Percentiles rank a stretch among this genome's conserved stretches.
Evolutionary conservation across 169 alveolate species (phyloP).

Genomic region (Plasmodium vivax): DNA sequence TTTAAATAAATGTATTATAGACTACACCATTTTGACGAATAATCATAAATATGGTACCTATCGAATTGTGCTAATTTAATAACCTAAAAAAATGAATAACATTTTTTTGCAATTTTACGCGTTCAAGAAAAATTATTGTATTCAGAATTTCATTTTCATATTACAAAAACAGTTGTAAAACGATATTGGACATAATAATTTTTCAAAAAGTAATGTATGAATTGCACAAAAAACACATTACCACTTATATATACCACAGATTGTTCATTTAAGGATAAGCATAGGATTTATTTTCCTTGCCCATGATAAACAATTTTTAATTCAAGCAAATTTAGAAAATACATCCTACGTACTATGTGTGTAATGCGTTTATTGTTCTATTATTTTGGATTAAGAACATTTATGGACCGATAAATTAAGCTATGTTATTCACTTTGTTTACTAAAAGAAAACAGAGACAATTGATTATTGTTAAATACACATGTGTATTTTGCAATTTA

Average conservation of each 20-base stretch:
- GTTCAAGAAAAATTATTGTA: not conserved
- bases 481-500: not conserved
- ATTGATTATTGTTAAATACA: not conserved
- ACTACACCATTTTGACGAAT: not conserved
- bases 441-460: not conserved
- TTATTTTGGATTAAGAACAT: not conserved
- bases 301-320: not conserved
- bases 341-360: not conserved
- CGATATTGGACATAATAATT: not conserved
- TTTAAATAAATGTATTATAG: not conserved
- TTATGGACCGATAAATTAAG: not conserved
- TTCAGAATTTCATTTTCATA: not conserved
- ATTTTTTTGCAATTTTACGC: not conserved
- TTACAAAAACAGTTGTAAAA: not conserved
- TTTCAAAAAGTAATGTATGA: not conserved
- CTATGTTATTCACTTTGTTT: not conserved
- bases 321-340: not conserved
- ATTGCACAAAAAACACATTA: not conserved
- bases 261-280: not conserved
- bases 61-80: not conserved
- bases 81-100: not conserved
- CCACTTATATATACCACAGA: not conserved
- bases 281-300: not conserved
- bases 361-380: not conserved
- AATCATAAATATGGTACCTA: not conserved